Evolutionary conservation across 2,329 filamentous ascomycete species (phyloP), one percentile per base, ranked within the genome.

Genomic region (Sporothrix pseudoabietina): DNA sequence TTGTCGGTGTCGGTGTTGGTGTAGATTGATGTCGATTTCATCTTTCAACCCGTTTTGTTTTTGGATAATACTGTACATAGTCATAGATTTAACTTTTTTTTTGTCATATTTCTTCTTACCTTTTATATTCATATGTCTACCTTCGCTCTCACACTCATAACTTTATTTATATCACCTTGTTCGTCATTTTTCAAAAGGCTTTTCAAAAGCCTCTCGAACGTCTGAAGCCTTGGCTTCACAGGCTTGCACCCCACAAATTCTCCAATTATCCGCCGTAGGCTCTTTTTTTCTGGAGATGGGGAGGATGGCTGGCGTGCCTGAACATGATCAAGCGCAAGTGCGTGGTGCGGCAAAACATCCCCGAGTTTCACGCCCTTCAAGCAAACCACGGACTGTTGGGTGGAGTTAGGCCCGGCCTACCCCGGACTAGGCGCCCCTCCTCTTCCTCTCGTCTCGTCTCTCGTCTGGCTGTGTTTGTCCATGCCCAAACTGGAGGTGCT

Each of bases 51-150:
- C 12, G 5, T n/a, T 8, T 35, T 30, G 26, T 57, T 54, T 39
- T 63, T 49, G 41, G 54, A 66, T 47, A 44, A 41, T 16, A 47
- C 41, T 71, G 69, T 63, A 71, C 69, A 71, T 71, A 63, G 26
- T 71, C 22, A 63, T 71, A 63, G 69, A 71, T 71, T 71, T 59
- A 26, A 26, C 26, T 52, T 71, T 49, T 47, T 39, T 69, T 30
- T 30, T 71, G 12, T 69, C 32, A 19, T 44, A n/a, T 71, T 47
- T 55, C 8, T 54, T n/a, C n/a, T 35, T 2, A 30, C 49, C 16
- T 19, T 35, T 35, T 66, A 7, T 30, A 30, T 32, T 22, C 16
- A 4, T 68, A 26, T 26, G 26, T 68, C 22, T 49, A 12, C 44
- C 32, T 5, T 5, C 32, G 14, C 9, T 19, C 63, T 8, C 9